Percentiles rank a stretch among this genome's conserved stretches.
Conservation (phyloP, 495 filamentous ascomycete species). For the Daldinia childiae region DNA sequence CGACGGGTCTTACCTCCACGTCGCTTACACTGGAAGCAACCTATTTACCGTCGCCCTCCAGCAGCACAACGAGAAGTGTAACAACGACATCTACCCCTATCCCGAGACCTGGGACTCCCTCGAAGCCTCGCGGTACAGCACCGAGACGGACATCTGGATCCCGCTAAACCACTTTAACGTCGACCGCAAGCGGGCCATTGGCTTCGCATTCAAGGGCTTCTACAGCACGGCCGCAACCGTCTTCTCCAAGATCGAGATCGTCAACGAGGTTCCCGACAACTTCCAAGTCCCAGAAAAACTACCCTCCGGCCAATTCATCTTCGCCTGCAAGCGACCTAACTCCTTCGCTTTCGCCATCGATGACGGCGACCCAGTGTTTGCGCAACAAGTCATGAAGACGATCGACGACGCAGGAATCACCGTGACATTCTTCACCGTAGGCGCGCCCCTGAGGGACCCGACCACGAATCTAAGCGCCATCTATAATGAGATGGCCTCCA, state of each 20-base stretch:
- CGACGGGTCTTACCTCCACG: slow-evolving; percentile 71
- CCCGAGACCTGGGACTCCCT: slow-evolving; percentile 79
- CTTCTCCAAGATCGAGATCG: slow-evolving; percentile 71
- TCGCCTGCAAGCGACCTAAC: slow-evolving; percentile 75
- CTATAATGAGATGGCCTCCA: slow-evolving; percentile 70
- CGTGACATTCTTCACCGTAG: slow-evolving; percentile 84
- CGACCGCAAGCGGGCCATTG: slow-evolving; percentile 66
- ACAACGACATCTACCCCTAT: slow-evolving; percentile 67
- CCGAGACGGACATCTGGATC: slow-evolving; percentile 71
- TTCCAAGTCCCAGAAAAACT: slow-evolving; percentile 69
- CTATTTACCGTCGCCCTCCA: slow-evolving; percentile 76
- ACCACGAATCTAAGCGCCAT: slow-evolving; percentile 69
- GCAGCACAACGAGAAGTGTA: slow-evolving; percentile 74
- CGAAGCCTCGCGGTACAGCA: slow-evolving; percentile 73
- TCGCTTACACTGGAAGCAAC: slow-evolving; percentile 72
- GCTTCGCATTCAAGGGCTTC: slow-evolving; percentile 75
- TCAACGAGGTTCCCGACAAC: slow-evolving; percentile 60
- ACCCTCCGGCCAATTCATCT: slow-evolving; percentile 67
- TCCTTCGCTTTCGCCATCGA: slow-evolving; percentile 85
- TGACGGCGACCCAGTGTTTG: slow-evolving; percentile 72
- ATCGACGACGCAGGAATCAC: slow-evolving; percentile 70
- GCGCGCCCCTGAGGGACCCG: slow-evolving; percentile 67
- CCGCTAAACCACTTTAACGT: slow-evolving; percentile 79
- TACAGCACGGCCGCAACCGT: slow-evolving; percentile 63
- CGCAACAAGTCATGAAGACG: slow-evolving; percentile 71